Evolutionary conservation across 2,329 filamentous ascomycete genomes (phyloP).

Genomic region (Botrytis cinerea): DNA sequence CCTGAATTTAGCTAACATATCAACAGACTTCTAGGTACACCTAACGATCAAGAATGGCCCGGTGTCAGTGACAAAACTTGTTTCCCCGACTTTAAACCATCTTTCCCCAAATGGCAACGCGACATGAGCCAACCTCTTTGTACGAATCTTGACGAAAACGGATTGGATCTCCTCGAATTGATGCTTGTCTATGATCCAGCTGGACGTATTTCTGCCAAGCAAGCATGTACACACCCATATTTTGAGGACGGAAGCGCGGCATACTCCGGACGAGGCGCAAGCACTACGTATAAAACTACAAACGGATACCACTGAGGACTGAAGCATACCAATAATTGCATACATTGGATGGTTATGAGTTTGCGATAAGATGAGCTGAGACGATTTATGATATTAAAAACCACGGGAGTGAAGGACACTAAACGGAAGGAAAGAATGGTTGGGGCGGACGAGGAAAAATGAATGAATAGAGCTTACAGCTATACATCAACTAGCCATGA

Average conservation of each 20-base stretch:
- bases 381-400: slow-evolving; percentile 24
- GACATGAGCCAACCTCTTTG: slow-evolving; percentile 68
- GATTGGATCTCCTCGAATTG: slow-evolving; percentile 65
- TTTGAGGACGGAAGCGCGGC: slow-evolving; percentile 54
- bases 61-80: slow-evolving; percentile 71
- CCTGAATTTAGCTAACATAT: slow-evolving; percentile 30
- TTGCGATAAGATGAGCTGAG: slow-evolving; percentile 12
- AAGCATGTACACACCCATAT: slow-evolving; percentile 81
- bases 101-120: slow-evolving; percentile 87
- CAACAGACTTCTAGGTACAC: slow-evolving; percentile 73
- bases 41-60: slow-evolving; percentile 79
- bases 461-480: slow-evolving; percentile 16
- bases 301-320: slow-evolving; percentile 39
- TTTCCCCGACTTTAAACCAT: slow-evolving; percentile 89
- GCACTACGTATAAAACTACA: slow-evolving; percentile 36
- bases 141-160: slow-evolving; percentile 69
- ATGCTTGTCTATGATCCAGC: slow-evolving; percentile 88
- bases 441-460: slow-evolving; percentile 2
- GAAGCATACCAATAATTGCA: slow-evolving; percentile 24
- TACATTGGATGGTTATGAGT: slow-evolving; percentile 17
- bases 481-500: slow-evolving; percentile 18
- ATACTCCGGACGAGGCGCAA: slow-evolving; percentile 41
- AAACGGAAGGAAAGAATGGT: slow-evolving; percentile 3
- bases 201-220: slow-evolving; percentile 84
- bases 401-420: slow-evolving; percentile 6